phyloP scores from a whole-genome alignment of 2,329 filamentous ascomycete genomes.

The Fusarium decemcellulare region DNA sequence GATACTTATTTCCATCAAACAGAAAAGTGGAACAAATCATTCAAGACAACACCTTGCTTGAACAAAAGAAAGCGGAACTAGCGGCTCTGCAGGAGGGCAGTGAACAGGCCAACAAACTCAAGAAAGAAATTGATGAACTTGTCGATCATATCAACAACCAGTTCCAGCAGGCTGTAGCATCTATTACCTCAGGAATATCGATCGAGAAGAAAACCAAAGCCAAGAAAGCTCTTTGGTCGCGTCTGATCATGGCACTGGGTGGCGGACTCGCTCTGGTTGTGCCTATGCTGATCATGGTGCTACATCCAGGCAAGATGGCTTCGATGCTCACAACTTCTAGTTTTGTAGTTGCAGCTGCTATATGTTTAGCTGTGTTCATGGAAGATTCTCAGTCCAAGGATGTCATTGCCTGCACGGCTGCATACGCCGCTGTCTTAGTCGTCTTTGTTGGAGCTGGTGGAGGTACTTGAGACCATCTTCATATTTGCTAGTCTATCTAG shows the following conservation, averaged over 20 bases:
- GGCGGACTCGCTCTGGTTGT: not conserved
- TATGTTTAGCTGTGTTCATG: not conserved
- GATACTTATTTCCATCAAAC: too few species aligned
- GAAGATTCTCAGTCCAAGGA: not conserved
- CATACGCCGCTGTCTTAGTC: not conserved
- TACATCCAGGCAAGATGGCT: not conserved
- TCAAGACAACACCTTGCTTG: too few species aligned
- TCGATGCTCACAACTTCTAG: not conserved
- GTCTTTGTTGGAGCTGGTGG: not conserved
- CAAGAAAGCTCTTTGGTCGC: not conserved
- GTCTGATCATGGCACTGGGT: not conserved
- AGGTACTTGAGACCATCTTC: not conserved
- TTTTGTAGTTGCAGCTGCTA: not conserved
- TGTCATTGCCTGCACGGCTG: not conserved
- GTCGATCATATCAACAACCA: too few species aligned
- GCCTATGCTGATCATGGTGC: not conserved
- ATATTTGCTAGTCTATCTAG: too few species aligned
- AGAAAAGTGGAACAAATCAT: too few species aligned
- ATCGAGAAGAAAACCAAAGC: too few species aligned
- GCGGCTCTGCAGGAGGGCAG: too few species aligned
- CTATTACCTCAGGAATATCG: too few species aligned
- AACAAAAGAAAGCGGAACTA: too few species aligned
- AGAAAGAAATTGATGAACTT: too few species aligned
- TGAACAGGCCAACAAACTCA: too few species aligned
- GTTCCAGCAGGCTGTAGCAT: too few species aligned